Percentiles rank a stretch among this genome's conserved stretches.
These are phyloP conservation scores for Vinca major DNA, from an alignment of 305 asterid genomes.

Conservation along the genomic window DNA sequence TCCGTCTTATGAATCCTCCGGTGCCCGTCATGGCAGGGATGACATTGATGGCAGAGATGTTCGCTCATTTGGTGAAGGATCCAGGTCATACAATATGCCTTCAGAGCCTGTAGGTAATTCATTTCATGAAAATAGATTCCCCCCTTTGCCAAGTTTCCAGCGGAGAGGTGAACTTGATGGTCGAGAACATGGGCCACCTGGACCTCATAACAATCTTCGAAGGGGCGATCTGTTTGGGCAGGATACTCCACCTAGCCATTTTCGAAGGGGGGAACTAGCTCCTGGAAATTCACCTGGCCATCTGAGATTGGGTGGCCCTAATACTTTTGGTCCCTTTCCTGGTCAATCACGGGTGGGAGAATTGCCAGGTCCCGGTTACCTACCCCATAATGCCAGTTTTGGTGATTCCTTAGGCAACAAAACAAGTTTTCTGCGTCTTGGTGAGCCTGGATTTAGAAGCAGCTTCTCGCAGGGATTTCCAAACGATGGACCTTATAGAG, in stretches of 20 bases:
- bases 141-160: constrained; percentile 39
- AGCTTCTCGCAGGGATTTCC: constrained; percentile 47
- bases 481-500: constrained; percentile 38
- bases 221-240: constrained; percentile 39
- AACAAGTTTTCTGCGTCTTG: constrained; percentile 38
- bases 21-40: constrained; percentile 26
- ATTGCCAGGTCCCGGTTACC: constrained; percentile 34
- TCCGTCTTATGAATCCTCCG: constrained; percentile 3
- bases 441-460: constrained; percentile 61
- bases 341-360: constrained; percentile 41
- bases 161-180: constrained; percentile 51
- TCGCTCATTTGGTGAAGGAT: constrained; percentile 51
- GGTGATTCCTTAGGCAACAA: constrained; percentile 40
- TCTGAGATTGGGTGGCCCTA: constrained; percentile 36
- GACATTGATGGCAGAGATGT: constrained; percentile 44
- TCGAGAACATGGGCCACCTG: constrained; percentile 40
- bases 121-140: constrained; percentile 47
- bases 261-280: constrained; percentile 40
- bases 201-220: constrained; percentile 31
- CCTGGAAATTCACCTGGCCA: constrained; percentile 40
- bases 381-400: constrained; percentile 36
- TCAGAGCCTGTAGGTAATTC: constrained; percentile 42
- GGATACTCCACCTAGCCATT: constrained; percentile 42
- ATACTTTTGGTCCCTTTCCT: constrained; percentile 46
- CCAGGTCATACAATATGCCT: constrained; percentile 40